These are phyloP conservation scores for Calonectria pseudoreteaudii DNA, from an alignment of 2,329 filamentous ascomycete species.

Conservation along the genomic window DNA sequence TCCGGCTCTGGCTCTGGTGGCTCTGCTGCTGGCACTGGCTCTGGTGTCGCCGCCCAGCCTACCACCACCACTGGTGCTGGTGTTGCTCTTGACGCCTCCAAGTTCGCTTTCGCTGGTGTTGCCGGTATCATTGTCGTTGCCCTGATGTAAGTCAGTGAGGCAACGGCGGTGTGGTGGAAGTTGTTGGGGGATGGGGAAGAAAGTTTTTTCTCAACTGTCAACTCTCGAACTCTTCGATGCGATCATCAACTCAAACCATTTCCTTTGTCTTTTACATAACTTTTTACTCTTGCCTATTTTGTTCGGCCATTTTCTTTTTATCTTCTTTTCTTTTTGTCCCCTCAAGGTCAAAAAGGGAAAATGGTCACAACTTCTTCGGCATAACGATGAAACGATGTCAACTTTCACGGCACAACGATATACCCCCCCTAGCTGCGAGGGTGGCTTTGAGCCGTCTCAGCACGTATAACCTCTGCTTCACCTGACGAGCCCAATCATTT, in stretches of 20 bases:
- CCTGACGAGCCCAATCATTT: conserved; percentile 33
- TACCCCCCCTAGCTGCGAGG: conserved; percentile 29
- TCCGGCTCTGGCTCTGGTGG: conserved; percentile 29
- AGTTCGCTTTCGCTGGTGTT: conserved; percentile 61
- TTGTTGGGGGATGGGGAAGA: conserved; percentile 12
- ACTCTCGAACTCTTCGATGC: conserved; percentile 32
- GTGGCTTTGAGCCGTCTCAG: conserved; percentile 32
- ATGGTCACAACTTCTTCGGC: conserved; percentile 31
- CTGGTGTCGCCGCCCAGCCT: conserved; percentile 38
- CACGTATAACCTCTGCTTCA: conserved; percentile 33
- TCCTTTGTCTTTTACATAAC: conserved; percentile 30
- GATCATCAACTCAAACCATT: conserved; percentile 33
- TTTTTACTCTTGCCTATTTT: conserved; percentile 24
- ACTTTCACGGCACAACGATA: conserved; percentile 38
- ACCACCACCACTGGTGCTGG: conserved; percentile 55
- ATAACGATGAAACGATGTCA: conserved; percentile 44
- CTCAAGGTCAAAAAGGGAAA: conserved; percentile 12
- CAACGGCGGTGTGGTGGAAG: conserved; percentile 4
- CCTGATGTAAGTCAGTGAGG: conserved; percentile 58
- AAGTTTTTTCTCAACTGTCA: conserved; percentile 23
- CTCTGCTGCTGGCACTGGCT: conserved; percentile 17
- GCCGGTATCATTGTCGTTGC: conserved; percentile 62
- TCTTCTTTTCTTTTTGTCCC: neutral
- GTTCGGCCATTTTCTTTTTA: conserved; percentile 19
- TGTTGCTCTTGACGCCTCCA: conserved; percentile 56